A percentile compares a stretch with the other conserved stretches of the same genome.
Conservation (phyloP, 257 asterid species). For the Misopates orontium region DNA sequence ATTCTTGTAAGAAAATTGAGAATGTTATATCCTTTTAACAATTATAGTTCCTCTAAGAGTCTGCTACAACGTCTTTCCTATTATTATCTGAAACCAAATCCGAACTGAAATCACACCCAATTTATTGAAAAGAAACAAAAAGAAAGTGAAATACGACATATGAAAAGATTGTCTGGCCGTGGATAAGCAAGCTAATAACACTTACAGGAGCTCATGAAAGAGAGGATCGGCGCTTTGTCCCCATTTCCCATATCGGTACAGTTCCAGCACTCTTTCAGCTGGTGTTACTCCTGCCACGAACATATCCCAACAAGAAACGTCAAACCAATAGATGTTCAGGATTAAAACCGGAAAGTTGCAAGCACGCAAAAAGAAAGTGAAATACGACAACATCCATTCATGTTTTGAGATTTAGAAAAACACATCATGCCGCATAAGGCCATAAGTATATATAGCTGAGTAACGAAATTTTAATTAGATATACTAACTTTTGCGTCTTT, state of each 20-base stretch:
- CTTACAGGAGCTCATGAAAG: conserved; percentile 87
- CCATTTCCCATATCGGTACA: conserved; percentile 98
- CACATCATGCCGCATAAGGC: too few relatives aligned
- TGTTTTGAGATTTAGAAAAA: too few relatives aligned
- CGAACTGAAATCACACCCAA: background rate
- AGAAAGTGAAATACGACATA: background rate
- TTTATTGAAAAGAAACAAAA: too few relatives aligned
- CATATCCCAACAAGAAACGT: conserved; percentile 11
- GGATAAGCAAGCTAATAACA: conserved; percentile 12
- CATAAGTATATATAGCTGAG: too few relatives aligned
- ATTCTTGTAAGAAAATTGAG: too few relatives aligned
- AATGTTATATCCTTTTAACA: too few relatives aligned
- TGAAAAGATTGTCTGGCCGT: background rate
- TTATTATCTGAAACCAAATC: conserved; percentile 1
- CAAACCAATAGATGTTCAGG: background rate
- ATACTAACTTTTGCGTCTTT: too few relatives aligned
- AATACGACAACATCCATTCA: too few relatives aligned
- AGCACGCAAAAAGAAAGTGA: too few relatives aligned
- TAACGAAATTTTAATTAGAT: too few relatives aligned
- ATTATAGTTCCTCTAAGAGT: too few relatives aligned
- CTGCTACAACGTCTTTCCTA: background rate
- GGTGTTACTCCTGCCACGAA: conserved; percentile 72
- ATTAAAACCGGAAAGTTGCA: too few relatives aligned
- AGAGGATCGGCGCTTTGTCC: conserved; percentile 78
- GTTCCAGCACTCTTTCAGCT: conserved; percentile 82